Percentiles rank a stretch among this genome's conserved stretches.
Evolutionary conservation across 495 filamentous ascomycete genomes (phyloP).

Genomic region (Barbatosphaeria neglecta): DNA sequence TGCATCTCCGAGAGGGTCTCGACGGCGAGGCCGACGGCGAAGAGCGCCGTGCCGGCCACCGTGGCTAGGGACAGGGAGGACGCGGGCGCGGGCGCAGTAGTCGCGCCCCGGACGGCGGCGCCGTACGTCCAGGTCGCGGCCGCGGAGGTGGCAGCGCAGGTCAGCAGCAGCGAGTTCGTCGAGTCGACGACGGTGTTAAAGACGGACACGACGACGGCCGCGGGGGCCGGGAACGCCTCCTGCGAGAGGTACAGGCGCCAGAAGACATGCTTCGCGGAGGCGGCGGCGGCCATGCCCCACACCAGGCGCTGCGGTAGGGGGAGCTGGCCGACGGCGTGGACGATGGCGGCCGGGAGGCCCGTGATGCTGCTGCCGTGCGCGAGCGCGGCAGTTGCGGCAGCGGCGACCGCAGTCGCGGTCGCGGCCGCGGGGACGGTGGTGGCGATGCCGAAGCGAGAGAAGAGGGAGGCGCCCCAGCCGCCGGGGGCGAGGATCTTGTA

Average conservation of each 20-base stretch:
- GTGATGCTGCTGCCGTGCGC: too few species aligned
- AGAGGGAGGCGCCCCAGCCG: slow-evolving; percentile 11
- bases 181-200: slow-evolving; percentile 40
- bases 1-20: slow-evolving; percentile 43
- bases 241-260: slow-evolving; percentile 25
- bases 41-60: slow-evolving; percentile 30
- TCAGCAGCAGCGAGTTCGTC: slow-evolving; percentile 32
- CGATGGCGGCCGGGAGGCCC: not conserved
- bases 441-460: slow-evolving; percentile 7
- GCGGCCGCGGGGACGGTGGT: slow-evolving; percentile 7
- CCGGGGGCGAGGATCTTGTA: slow-evolving; percentile 29
- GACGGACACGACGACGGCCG: slow-evolving; percentile 19
- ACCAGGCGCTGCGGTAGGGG: slow-evolving; percentile 25
- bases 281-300: slow-evolving; percentile 36
- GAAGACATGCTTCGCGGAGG: slow-evolving; percentile 39
- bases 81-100: not conserved
- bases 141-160: slow-evolving; percentile 26
- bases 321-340: slow-evolving; percentile 5
- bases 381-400: slow-evolving; percentile 11
- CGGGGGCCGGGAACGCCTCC: slow-evolving; percentile 28
- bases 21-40: slow-evolving; percentile 31
- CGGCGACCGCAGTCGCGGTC: slow-evolving; percentile 7
- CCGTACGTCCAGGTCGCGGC: slow-evolving; percentile 11
- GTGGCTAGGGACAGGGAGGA: slow-evolving; percentile 15
- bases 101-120: slow-evolving; percentile 6